Percentiles rank a stretch among this genome's conserved stretches.
Conservation (phyloP, 169 alveolate species). For the Babesia divergens region DNA sequence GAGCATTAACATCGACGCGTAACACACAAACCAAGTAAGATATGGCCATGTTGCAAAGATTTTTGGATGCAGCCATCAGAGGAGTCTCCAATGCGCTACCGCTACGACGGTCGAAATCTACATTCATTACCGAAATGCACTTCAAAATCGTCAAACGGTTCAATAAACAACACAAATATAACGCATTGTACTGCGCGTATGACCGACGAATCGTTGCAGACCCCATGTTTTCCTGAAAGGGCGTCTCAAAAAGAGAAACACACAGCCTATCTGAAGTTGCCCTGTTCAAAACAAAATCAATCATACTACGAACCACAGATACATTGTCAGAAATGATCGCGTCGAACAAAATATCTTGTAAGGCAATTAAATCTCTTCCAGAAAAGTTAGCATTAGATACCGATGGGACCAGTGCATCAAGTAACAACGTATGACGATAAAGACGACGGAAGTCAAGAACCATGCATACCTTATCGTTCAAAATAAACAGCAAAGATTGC, state of each 20-base stretch:
- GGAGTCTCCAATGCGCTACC: slow-evolving; percentile 73
- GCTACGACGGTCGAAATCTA: slow-evolving; percentile 65
- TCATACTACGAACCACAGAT: neutral
- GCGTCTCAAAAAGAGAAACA: slow-evolving; percentile 11
- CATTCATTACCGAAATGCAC: slow-evolving; percentile 26
- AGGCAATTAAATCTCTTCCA: neutral
- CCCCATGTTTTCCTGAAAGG: slow-evolving; percentile 1
- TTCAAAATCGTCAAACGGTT: slow-evolving; percentile 60
- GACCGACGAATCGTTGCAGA: neutral
- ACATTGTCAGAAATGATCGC: slow-evolving; percentile 42
- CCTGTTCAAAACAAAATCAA: neutral
- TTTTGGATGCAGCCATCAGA: slow-evolving; percentile 83
- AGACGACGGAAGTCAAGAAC: slow-evolving; percentile 78
- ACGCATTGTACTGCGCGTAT: slow-evolving; percentile 55
- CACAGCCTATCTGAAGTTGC: neutral
- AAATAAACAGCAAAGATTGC: slow-evolving; percentile 75
- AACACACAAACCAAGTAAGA: slow-evolving; percentile 68
- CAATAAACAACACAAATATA: slow-evolving; percentile 64
- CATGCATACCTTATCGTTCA: slow-evolving; percentile 70
- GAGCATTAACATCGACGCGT: slow-evolving; percentile 76
- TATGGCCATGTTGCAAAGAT: slow-evolving; percentile 75
- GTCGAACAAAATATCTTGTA: slow-evolving; percentile 23
- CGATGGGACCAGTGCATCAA: too few species aligned
- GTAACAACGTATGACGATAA: too few species aligned
- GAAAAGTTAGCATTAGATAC: too few species aligned